These are phyloP conservation scores for Myxozyma monticola DNA, from an alignment of 805 yeast genomes.

Conservation along the genomic window DNA sequence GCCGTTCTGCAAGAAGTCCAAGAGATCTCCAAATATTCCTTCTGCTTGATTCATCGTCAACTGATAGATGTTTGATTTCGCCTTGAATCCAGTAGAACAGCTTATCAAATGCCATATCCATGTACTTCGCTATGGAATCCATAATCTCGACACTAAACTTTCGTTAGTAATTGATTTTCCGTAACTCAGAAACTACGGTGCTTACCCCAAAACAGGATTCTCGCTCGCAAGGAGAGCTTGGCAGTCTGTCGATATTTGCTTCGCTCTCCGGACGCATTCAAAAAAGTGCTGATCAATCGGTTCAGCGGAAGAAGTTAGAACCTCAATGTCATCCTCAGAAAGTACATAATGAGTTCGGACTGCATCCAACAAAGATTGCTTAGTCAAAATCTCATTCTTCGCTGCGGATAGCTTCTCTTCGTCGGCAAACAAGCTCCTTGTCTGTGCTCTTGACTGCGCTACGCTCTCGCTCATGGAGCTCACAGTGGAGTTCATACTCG, in stretches of 20 bases:
- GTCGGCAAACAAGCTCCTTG: conserved; percentile 32
- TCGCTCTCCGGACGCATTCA: conserved; percentile 57
- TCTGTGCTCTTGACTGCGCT: conserved; percentile 9
- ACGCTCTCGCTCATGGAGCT: conserved; percentile 30
- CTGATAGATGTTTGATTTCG: conserved; percentile 30
- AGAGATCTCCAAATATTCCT: conserved; percentile 30
- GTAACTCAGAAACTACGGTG: conserved; percentile 19
- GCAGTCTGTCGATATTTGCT: conserved; percentile 64
- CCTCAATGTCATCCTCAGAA: conserved; percentile 67
- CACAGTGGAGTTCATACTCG: conserved; percentile 34
- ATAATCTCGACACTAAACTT: conserved; percentile 50
- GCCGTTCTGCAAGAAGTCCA: conserved; percentile 40
- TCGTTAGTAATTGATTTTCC: conserved; percentile 1
- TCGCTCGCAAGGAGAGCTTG: conserved; percentile 69
- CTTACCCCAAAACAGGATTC: conserved; percentile 42
- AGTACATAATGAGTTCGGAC: conserved; percentile 62
- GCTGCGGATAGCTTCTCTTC: conserved; percentile 28
- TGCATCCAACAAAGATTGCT: conserved; percentile 36
- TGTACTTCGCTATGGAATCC: conserved; percentile 53
- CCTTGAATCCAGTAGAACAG: conserved; percentile 47
- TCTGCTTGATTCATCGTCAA: conserved; percentile 31
- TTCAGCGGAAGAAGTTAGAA: conserved; percentile 43
- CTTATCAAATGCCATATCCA: conserved; percentile 56
- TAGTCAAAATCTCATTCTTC: conserved; percentile 28
- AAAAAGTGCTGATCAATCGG: conserved; percentile 57